phyloP scores from a whole-genome alignment of 345 rosid genomes.

The Carallia brachiata region DNA sequence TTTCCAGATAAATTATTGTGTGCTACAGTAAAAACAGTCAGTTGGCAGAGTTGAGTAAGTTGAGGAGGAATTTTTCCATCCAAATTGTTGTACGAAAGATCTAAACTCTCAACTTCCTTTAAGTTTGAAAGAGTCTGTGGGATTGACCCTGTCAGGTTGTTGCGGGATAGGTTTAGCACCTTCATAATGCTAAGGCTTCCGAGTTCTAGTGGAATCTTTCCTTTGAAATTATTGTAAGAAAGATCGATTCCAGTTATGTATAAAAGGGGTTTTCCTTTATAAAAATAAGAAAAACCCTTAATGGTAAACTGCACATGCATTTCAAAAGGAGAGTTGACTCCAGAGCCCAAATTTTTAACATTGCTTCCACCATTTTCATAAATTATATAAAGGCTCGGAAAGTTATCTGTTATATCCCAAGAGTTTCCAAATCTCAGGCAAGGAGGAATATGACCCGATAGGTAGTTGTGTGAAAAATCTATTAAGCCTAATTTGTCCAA shows the following conservation, averaged over 20 bases:
- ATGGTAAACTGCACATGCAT: neutral
- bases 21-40: slow-evolving; percentile 28
- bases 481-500: slow-evolving; percentile 4
- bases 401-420: too few species aligned
- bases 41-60: neutral
- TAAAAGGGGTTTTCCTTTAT: neutral
- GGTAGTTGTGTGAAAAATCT: slow-evolving; percentile 21
- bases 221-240: slow-evolving; percentile 31
- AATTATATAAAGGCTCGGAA: too few species aligned
- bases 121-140: slow-evolving; percentile 7
- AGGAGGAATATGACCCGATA: slow-evolving; percentile 10
- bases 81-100: slow-evolving; percentile 27
- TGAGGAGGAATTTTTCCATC: neutral
- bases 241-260: slow-evolving; percentile 36
- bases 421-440: neutral
- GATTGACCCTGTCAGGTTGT: slow-evolving; percentile 5
- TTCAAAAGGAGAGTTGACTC: neutral
- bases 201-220: slow-evolving; percentile 26
- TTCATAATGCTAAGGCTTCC: slow-evolving; percentile 20
- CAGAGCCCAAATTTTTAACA: too few species aligned
- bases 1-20: slow-evolving; percentile 36
- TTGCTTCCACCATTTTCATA: too few species aligned
- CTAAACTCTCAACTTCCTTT: slow-evolving; percentile 11
- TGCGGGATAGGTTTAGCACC: slow-evolving; percentile 6
- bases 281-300: slow-evolving; percentile 17